Evolutionary conservation across 768 basidiomycete species (phyloP), one percentile per base, ranked within the genome.

Genomic region (Agaricus sinodeliciosus): DNA sequence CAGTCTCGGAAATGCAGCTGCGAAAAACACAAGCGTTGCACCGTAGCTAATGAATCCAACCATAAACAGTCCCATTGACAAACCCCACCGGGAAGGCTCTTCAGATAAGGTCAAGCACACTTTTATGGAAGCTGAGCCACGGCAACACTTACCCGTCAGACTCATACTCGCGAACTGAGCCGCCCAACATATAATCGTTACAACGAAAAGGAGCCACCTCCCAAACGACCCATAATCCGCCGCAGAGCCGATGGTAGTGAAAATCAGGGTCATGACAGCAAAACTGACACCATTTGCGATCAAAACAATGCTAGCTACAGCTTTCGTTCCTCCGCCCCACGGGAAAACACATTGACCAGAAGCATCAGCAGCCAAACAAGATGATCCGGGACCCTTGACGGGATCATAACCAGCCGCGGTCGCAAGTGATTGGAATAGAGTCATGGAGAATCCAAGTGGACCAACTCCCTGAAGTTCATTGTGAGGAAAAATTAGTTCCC

Each of bases 21-120:
- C 79, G 58, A 84, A 92, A 65, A 92, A 92, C 0, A 90, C 87
- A 9, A 90, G 75, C 0, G 88, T 88, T 3, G 87, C 88, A 0
- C 87, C 87, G 56, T 89, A 91, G 1, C 81, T 75, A 44, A 90
- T 79, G 68, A 86, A 91, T 7, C 87, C 83, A 26, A 88, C 68
- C 76, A 92, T 87, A 64, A 84, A 91, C 2, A 92, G 65, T 0
- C 70, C 84, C 87, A 91, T 91, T 0, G 84, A 85, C 2, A 76
- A 68, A n/a, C 72, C 74, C 90, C 90, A 93, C 13, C 82, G 76
- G 22, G 74, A 74, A 1, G 86, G 82, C 25, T 68, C 86, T 87
- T 57, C 31, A 15, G 16, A 13, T 35, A 36, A 16, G 2, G 18
- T 46, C 15, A 28, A 12, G 13, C 4, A 1, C 16, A 28, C 15